phyloP scores from a whole-genome alignment of 371 early-diverging fungal species.

The Fennellomyces sp. region DNA sequence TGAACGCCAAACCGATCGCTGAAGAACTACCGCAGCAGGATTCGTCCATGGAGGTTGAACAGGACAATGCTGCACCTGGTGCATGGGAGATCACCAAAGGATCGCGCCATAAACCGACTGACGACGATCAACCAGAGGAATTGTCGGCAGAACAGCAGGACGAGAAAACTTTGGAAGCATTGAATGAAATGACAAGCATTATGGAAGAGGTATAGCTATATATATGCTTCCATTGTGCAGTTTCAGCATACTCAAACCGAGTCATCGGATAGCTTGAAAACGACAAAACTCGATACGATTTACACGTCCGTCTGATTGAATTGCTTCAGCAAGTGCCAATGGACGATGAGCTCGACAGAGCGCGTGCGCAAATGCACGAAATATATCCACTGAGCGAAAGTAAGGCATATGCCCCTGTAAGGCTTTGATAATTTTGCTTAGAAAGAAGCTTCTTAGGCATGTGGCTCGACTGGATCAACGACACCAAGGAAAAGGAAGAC shows the following conservation, averaged over 20 bases:
- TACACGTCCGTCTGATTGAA: constrained; percentile 33
- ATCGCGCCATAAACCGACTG: neutral
- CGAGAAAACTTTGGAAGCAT: constrained; percentile 18
- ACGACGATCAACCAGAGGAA: neutral
- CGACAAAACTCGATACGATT: constrained; percentile 39
- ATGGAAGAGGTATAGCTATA: constrained; percentile 27
- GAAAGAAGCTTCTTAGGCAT: constrained; percentile 43
- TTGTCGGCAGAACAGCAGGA: neutral
- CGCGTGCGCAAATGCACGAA: constrained; percentile 57
- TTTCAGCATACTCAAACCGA: too few relatives aligned
- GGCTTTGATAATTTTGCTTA: too few relatives aligned
- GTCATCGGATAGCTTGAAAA: constrained; percentile 19
- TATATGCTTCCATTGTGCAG: too few relatives aligned
- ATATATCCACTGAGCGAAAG: constrained; percentile 65
- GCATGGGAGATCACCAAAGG: constrained; percentile 5
- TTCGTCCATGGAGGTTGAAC: neutral
- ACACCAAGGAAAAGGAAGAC: constrained; percentile 40
- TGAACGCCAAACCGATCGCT: neutral
- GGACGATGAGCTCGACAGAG: constrained; percentile 49
- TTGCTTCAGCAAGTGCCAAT: constrained; percentile 25
- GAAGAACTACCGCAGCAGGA: neutral
- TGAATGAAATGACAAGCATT: constrained; percentile 27
- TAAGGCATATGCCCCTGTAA: constrained; percentile 14
- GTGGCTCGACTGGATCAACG: constrained; percentile 74
- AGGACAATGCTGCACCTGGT: constrained; percentile 5